Conservation (phyloP, 2,329 filamentous ascomycete genomes). For the Fusarium pininemorale region DNA sequence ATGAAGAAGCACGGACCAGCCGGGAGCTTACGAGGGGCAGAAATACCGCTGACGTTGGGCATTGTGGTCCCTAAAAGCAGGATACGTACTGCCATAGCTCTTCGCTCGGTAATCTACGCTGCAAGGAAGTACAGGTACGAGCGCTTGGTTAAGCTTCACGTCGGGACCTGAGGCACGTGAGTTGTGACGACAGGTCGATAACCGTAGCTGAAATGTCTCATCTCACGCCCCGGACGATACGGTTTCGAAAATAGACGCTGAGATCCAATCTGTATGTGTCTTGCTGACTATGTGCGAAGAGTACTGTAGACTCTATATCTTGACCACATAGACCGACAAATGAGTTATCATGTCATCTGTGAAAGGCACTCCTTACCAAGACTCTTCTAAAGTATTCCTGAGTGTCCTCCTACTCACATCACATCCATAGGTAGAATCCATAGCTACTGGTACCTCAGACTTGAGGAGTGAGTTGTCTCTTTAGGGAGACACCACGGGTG, state of each 20-base stretch:
- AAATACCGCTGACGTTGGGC: constrained; percentile 37
- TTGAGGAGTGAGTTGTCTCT: constrained; percentile 4
- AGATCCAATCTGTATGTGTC: neutral
- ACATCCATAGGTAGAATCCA: neutral
- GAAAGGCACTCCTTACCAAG: no score
- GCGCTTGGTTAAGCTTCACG: neutral
- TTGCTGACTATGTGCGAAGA: constrained; percentile 5
- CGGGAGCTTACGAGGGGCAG: constrained; percentile 36
- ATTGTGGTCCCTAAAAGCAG: neutral
- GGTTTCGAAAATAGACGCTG: neutral
- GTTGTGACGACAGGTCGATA: constrained; percentile 14
- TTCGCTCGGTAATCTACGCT: constrained; percentile 5
- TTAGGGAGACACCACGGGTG: constrained; percentile 32
- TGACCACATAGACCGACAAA: neutral
- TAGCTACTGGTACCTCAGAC: neutral
- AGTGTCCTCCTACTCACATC: neutral
- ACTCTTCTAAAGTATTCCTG: neutral
- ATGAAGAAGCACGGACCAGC: constrained; percentile 36
- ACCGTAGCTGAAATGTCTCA: constrained; percentile 20
- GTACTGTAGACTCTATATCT: neutral
- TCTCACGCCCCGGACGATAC: constrained; percentile 14
- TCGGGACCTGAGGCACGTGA: constrained; percentile 25
- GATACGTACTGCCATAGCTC: constrained; percentile 22
- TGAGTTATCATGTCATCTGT: neutral
- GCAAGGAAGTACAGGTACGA: constrained; percentile 22